These are phyloP conservation scores for Camellia oleifera DNA, from an alignment of 179 eudicot genomes.

Conservation along the genomic window DNA sequence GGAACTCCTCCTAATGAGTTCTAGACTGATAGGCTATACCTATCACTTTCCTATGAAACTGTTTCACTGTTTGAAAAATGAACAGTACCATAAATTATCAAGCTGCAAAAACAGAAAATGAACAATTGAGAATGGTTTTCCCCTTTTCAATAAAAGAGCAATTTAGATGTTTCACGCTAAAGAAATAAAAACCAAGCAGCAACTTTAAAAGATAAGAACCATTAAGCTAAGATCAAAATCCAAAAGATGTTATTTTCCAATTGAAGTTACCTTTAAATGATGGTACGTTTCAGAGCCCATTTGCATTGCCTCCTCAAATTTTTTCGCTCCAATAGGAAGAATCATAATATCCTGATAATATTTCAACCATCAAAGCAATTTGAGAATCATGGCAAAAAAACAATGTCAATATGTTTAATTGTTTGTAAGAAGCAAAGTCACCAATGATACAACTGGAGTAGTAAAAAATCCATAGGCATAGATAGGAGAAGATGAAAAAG, in stretches of 20 bases:
- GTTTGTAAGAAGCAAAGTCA: not conserved
- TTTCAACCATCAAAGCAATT: conserved; percentile 5
- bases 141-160: not conserved
- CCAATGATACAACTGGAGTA: conserved; percentile 5
- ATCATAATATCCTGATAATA: conserved; percentile 75
- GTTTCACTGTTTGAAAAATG: not conserved
- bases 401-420: not conserved
- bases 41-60: not conserved
- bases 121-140: not conserved
- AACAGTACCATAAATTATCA: not conserved
- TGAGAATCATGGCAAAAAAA: not conserved
- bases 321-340: conserved; percentile 83
- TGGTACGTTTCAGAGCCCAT: conserved; percentile 97
- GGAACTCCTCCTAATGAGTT: not conserved
- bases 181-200: not conserved
- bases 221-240: not conserved
- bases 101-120: not conserved
- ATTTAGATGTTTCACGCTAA: not conserved
- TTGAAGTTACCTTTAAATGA: conserved; percentile 73
- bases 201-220: not conserved
- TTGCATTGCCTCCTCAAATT: conserved; percentile 88
- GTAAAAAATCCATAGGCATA: not conserved
- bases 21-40: not conserved
- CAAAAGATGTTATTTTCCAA: not conserved
- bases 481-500: not conserved